Evolutionary conservation across 2,329 filamentous ascomycete genomes (phyloP).

Genomic region (Hypoxylon sp.): DNA sequence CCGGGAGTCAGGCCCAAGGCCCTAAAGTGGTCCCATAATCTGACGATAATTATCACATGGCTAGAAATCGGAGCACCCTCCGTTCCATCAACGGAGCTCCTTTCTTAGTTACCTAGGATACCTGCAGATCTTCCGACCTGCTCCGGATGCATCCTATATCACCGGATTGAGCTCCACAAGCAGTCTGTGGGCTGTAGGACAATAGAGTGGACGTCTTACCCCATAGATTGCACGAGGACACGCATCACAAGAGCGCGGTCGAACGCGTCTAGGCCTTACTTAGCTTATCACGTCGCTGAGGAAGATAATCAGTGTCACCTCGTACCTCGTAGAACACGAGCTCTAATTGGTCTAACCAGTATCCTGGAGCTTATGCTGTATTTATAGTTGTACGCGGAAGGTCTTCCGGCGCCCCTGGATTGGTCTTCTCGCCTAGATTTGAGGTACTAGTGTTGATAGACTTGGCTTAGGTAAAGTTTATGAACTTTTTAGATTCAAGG

Average conservation of each 20-base stretch:
- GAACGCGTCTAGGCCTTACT: background rate
- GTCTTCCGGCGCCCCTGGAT: background rate
- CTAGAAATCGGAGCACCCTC: background rate
- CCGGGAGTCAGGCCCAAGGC: background rate
- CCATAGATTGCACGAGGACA: background rate
- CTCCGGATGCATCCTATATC: background rate
- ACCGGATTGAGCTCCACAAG: background rate
- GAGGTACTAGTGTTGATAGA: background rate
- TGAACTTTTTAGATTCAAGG: background rate
- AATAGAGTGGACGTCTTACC: background rate
- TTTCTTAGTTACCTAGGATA: background rate
- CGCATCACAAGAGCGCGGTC: slow-evolving; percentile 6
- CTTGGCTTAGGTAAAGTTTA: too few relatives aligned
- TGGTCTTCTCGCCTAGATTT: background rate
- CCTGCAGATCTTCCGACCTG: slow-evolving; percentile 1
- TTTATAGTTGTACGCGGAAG: background rate
- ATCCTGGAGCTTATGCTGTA: background rate
- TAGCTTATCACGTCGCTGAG: slow-evolving; percentile 8
- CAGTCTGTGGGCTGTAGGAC: background rate
- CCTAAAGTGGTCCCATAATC: slow-evolving; percentile 31
- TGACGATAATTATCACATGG: slow-evolving; percentile 24
- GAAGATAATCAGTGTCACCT: slow-evolving; percentile 9
- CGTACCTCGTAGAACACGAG: background rate
- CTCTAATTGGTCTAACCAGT: background rate
- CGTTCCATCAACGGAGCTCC: background rate